Percentiles rank a stretch among this genome's conserved stretches.
phyloP scores from a whole-genome alignment of 2,329 filamentous ascomycete species.

The Colletotrichum phormii region DNA sequence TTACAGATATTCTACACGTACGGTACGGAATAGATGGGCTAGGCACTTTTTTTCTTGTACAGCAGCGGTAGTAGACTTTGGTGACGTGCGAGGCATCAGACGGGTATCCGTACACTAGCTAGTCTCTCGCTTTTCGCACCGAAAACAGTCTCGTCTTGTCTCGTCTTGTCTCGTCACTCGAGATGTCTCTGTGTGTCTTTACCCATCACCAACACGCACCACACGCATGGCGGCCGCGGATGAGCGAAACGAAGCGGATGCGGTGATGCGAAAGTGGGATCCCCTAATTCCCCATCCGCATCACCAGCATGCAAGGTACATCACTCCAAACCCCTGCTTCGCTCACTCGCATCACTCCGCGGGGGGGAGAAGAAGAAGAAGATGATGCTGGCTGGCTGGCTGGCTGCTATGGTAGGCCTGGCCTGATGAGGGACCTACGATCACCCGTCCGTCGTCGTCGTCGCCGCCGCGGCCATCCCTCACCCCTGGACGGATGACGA shows the following conservation, averaged over 20 bases:
- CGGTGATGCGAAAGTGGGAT: neutral
- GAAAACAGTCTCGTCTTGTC: constrained; percentile 11
- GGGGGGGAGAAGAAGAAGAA: too few species aligned
- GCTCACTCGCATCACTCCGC: too few species aligned
- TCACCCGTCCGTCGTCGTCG: neutral
- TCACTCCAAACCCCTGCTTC: too few species aligned
- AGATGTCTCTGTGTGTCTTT: constrained; percentile 21
- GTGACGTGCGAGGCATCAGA: neutral
- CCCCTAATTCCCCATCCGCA: constrained; percentile 7
- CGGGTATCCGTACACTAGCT: neutral
- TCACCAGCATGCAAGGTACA: neutral
- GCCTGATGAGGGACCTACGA: neutral
- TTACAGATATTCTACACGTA: constrained; percentile 26
- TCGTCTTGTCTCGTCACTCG: constrained; percentile 22
- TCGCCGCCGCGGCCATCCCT: neutral
- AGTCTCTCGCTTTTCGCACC: constrained; percentile 19
- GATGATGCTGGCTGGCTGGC: too few species aligned
- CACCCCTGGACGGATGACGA: constrained; percentile 27
- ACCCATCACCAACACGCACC: neutral
- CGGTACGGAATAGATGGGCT: constrained; percentile 6
- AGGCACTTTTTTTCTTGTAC: neutral
- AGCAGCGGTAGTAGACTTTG: neutral
- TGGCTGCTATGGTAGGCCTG: neutral
- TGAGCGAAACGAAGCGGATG: neutral
- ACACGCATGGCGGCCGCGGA: neutral